phyloP scores from a whole-genome alignment of 108 stramenopile species.

The Skeletonema potamos region DNA sequence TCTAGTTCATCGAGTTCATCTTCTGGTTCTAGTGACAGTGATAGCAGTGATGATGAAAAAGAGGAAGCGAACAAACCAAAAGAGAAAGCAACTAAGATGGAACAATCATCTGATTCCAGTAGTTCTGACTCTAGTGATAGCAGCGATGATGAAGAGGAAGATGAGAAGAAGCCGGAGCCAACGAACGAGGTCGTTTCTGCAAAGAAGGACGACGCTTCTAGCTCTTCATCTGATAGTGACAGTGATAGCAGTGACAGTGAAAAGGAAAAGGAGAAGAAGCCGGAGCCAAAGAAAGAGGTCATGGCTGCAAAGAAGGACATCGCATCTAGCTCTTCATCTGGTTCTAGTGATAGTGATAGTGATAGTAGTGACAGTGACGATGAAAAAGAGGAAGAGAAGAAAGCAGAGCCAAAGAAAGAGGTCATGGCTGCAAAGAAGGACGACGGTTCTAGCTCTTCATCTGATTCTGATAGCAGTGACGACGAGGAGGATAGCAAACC shows the following conservation, averaged over 20 bases:
- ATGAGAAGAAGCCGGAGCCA: background rate
- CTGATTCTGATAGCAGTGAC: constrained; percentile 22
- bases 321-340: constrained; percentile 5
- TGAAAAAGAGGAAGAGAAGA: constrained; percentile 12
- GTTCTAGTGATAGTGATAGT: constrained; percentile 20
- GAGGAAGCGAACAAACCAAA: constrained; percentile 11
- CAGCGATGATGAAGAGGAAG: constrained; percentile 14
- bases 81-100: constrained; percentile 17
- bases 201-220: constrained; percentile 29
- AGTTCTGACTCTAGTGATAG: constrained; percentile 4
- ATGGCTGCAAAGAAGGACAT: background rate
- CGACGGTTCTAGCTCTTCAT: constrained; percentile 6
- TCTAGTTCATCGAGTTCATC: constrained; percentile 32
- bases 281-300: background rate
- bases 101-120: constrained; percentile 9
- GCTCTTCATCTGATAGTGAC: constrained; percentile 1
- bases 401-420: background rate
- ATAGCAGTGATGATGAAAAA: constrained; percentile 16
- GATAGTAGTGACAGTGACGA: constrained; percentile 13
- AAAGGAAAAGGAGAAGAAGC: constrained; percentile 3
- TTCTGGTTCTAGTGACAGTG: constrained; percentile 22
- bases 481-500: constrained; percentile 16
- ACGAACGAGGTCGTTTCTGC: background rate
- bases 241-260: constrained; percentile 22
- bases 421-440: background rate